Evolutionary conservation across 345 rosid genomes (phyloP).

Genomic region (Diplotaxis tenuifolia): DNA sequence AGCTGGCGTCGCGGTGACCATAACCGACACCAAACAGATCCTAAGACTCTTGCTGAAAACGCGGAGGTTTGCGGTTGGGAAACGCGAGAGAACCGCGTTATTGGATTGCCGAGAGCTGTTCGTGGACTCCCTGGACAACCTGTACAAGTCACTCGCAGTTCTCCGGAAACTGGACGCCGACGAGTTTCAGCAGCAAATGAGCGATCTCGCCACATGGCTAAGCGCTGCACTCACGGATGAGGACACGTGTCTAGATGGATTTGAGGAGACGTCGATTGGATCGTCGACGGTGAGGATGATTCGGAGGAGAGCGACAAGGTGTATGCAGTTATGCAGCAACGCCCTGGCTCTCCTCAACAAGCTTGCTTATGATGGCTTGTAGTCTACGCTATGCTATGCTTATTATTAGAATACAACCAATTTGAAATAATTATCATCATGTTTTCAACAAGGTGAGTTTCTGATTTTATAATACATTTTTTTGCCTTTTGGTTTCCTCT

Average conservation of each 20-base stretch:
- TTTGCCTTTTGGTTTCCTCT: neutral
- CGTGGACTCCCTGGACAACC: conserved; percentile 49
- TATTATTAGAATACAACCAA: neutral
- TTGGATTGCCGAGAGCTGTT: conserved; percentile 68
- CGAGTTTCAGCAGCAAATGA: conserved; percentile 51
- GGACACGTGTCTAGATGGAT: conserved; percentile 80
- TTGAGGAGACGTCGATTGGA: conserved; percentile 36
- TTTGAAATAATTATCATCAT: neutral
- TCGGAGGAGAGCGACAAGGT: conserved; percentile 41
- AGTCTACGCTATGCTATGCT: neutral
- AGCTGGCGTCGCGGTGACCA: conserved; percentile 69
- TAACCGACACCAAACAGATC: conserved; percentile 49
- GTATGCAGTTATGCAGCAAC: conserved; percentile 64
- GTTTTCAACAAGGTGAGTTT: too few species aligned
- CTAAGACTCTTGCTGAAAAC: conserved; percentile 25
- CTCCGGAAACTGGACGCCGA: conserved; percentile 49
- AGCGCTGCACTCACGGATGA: conserved; percentile 68
- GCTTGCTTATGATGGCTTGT: conserved; percentile 58
- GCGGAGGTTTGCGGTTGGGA: conserved; percentile 24
- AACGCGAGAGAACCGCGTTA: conserved; percentile 45
- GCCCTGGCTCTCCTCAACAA: conserved; percentile 77
- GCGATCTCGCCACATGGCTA: conserved; percentile 64
- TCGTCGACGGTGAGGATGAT: conserved; percentile 39
- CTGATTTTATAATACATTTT: neutral
- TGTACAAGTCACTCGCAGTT: conserved; percentile 55